These are phyloP conservation scores for Domatiomyces catenatus DNA, from an alignment of 2,329 filamentous ascomycete species.

Conservation along the genomic window DNA sequence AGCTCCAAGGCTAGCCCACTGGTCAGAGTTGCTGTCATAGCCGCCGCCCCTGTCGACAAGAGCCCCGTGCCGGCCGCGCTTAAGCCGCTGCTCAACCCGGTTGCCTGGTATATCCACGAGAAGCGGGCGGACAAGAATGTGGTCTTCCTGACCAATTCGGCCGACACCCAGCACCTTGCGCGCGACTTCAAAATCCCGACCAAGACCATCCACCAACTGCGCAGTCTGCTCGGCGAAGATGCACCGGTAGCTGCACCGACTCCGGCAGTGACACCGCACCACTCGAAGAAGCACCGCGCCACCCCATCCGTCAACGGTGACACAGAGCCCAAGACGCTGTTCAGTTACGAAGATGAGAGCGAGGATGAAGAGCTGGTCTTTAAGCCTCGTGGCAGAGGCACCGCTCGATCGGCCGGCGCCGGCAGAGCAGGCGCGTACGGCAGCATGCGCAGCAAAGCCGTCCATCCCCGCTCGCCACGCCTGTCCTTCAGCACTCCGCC, in stretches of 20 bases:
- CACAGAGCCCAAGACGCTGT: constrained; percentile 28
- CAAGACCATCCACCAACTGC: constrained; percentile 34
- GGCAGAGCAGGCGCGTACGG: constrained; percentile 1
- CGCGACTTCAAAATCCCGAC: constrained; percentile 33
- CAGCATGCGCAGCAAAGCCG: constrained; percentile 6
- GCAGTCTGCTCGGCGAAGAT: constrained; percentile 33
- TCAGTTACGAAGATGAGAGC: constrained; percentile 32
- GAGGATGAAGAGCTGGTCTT: constrained; percentile 35
- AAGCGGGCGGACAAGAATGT: constrained; percentile 20
- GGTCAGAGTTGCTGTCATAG: constrained; percentile 18
- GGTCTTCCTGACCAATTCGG: constrained; percentile 30
- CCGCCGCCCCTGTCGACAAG: constrained; percentile 6
- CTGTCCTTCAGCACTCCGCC: constrained; percentile 9
- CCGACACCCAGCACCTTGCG: constrained; percentile 27
- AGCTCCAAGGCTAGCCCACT: constrained; percentile 33
- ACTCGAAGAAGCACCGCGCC: constrained; percentile 28
- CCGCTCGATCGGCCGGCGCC: constrained; percentile 4
- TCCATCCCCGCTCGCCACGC: constrained; percentile 6
- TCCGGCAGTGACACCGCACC: constrained; percentile 25
- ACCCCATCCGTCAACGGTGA: constrained; percentile 1
- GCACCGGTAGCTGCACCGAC: constrained; percentile 19
- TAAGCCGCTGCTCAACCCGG: constrained; percentile 29
- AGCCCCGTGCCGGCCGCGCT: constrained; percentile 25
- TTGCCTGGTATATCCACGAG: constrained; percentile 31
- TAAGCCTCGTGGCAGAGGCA: constrained; percentile 15